Conservation (phyloP, 1,139 yeast genomes). For the Saccharomyces pastorianus region DNA sequence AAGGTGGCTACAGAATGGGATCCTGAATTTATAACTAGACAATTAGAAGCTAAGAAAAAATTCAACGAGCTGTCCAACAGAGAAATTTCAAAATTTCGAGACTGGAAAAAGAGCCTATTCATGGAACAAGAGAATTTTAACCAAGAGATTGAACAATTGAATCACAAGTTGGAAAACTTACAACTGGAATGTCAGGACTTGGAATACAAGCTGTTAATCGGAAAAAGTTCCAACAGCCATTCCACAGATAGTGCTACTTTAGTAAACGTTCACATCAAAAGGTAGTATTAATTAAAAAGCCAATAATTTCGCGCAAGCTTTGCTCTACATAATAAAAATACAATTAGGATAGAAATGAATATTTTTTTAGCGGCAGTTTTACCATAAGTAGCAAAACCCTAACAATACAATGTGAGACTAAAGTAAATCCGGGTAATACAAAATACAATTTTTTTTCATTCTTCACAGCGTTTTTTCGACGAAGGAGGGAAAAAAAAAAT, state of each 20-base stretch:
- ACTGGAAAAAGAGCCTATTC: constrained; percentile 55
- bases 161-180: constrained; percentile 33
- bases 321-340: not conserved
- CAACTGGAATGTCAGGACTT: constrained; percentile 35
- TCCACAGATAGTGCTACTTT: constrained; percentile 2
- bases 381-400: not conserved
- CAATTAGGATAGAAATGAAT: not conserved
- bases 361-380: not conserved
- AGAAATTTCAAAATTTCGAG: constrained; percentile 57
- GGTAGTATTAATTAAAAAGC: not conserved
- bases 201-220: constrained; percentile 9
- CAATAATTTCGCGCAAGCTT: not conserved
- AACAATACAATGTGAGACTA: not conserved
- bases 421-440: not conserved
- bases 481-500: not conserved
- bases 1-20: constrained; percentile 38
- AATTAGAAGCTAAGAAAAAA: constrained; percentile 39
- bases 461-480: not conserved
- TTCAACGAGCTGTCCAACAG: constrained; percentile 42
- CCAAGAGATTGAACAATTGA: constrained; percentile 44
- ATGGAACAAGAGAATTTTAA: constrained; percentile 50
- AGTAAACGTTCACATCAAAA: constrained; percentile 3
- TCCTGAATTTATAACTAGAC: constrained; percentile 42
- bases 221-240: not conserved
- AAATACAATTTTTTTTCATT: not conserved